These are phyloP conservation scores for Claviceps sp. DNA, from an alignment of 2,329 filamentous ascomycete genomes.

Conservation along the genomic window DNA sequence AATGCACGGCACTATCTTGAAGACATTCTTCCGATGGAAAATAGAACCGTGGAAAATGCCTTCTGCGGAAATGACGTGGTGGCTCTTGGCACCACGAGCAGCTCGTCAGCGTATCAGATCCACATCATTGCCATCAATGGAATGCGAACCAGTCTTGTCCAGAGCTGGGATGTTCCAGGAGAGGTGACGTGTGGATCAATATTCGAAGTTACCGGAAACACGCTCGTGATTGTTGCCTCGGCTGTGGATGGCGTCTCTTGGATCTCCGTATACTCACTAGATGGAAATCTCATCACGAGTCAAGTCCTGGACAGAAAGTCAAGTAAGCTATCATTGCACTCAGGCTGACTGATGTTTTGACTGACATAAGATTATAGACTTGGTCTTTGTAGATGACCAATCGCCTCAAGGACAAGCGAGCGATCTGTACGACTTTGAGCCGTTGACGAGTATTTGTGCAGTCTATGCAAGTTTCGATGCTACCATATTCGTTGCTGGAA, in stretches of 20 bases:
- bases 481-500: conserved; percentile 30
- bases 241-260: conserved; percentile 18
- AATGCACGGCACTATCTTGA: conserved; percentile 22
- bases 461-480: conserved; percentile 15
- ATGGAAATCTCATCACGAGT: conserved; percentile 12
- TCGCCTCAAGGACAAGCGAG: neutral
- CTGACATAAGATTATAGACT: neutral
- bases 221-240: conserved; percentile 22
- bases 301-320: conserved; percentile 3
- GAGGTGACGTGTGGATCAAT: conserved; percentile 37
- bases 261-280: conserved; percentile 19
- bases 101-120: conserved; percentile 22
- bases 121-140: conserved; percentile 25
- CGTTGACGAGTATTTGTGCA: conserved; percentile 32
- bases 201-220: conserved; percentile 13
- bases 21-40: conserved; percentile 14
- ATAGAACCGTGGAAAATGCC: conserved; percentile 27
- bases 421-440: conserved; percentile 16
- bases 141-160: conserved; percentile 15
- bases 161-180: conserved; percentile 24
- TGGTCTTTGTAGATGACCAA: neutral
- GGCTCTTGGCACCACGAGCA: conserved; percentile 29
- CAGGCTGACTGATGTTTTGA: neutral
- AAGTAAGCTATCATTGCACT: neutral
- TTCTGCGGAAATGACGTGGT: conserved; percentile 24